Evolutionary conservation across 495 filamentous ascomycete genomes (phyloP), one percentile per base, ranked within the genome.

Genomic region (Xeromyces bisporus): DNA sequence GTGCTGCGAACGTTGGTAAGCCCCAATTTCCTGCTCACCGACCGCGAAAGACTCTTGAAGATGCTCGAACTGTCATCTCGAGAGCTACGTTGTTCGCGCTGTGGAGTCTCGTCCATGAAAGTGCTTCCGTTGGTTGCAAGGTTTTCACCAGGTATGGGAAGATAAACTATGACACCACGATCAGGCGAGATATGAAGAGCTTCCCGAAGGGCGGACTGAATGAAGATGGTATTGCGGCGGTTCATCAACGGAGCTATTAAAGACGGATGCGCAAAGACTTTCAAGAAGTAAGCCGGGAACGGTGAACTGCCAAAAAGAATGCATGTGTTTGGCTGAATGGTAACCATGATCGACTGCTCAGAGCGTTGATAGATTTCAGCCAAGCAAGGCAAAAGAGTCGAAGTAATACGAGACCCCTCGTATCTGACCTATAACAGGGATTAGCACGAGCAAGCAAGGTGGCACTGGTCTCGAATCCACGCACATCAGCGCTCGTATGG

Each of bases 401-500:
- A 75, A 14, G 81, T 69, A 41, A 92, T 67, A 7, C 66, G 69
- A 28, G 36, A 37, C 16, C 50, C 36, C 14, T 52, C 49, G 24
- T 56, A 48, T 37, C 51, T 53, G 20, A 48, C 29, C 58, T 69
- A 27, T 6, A 17, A 31, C n/a, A n/a, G n/a, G n/a, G n/a, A 9
- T 1, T 7, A 13, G 6, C 2, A 13, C 42, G 17, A 33, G 34
- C 17, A 37, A 26, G 28, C 14, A n/a, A 3, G 29, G 9, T 8
- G 36, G 32, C 12, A 13, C 3, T 12, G 29, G 16, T 28, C 6
- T 24, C n/a, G 9, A 15, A 4, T 18, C 6, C 15, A 56, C 75
- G 41, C 61, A 86, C 83, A 47, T 75, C 79, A 21, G 73, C 69
- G 47, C 89, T 93, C n/a, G 81, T 82, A 44, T 71, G 75, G 18